These are phyloP conservation scores for Nemania bipapillata DNA, from an alignment of 2,329 filamentous ascomycete genomes.

Conservation along the genomic window DNA sequence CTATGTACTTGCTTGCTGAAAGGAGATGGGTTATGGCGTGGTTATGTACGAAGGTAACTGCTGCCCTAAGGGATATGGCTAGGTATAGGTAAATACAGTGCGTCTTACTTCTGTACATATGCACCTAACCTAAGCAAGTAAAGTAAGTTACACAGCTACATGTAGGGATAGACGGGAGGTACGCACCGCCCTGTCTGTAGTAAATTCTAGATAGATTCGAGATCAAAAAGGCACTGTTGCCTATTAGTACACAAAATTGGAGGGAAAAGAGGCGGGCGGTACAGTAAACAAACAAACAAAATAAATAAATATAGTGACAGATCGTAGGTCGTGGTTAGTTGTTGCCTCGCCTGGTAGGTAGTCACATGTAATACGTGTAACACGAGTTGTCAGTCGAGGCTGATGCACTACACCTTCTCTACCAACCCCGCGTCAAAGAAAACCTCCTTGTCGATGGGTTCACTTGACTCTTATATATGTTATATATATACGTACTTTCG, in stretches of 20 bases:
- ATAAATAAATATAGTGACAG: not conserved
- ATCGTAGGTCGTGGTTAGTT: not conserved
- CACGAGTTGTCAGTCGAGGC: no score
- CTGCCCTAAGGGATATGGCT: no score
- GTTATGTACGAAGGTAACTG: no score
- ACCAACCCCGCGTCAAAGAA: not conserved
- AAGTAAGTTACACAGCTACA: no score
- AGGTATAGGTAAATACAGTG: no score
- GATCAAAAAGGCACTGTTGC: not conserved
- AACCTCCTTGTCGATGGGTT: not conserved
- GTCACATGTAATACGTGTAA: not conserved
- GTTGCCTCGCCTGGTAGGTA: not conserved
- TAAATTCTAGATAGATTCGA: not conserved
- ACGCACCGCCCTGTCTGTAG: no score
- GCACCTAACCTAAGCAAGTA: no score
- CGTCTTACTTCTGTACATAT: not conserved
- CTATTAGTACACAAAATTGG: not conserved
- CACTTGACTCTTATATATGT: conserved; percentile 3
- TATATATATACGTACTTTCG: no score
- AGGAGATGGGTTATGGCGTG: no score
- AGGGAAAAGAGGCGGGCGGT: not conserved
- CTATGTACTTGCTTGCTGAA: no score
- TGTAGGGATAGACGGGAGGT: no score
- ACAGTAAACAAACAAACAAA: not conserved
- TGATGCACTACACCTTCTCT: not conserved